phyloP scores from a whole-genome alignment of 2,329 filamentous ascomycete genomes.

The Cercospora janseana region DNA sequence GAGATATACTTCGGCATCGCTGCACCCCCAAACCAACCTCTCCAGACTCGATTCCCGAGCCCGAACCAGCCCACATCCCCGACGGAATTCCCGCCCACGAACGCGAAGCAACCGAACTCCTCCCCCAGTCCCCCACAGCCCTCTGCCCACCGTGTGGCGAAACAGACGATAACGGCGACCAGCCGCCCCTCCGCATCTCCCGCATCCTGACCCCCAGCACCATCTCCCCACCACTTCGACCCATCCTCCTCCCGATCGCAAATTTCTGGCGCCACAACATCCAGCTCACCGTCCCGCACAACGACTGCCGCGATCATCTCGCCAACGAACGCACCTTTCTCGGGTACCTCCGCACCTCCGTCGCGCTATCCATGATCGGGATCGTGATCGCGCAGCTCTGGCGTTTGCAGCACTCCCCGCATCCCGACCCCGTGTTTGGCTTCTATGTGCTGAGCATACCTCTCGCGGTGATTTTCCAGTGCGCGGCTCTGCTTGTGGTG shows the following conservation, averaged over 20 bases:
- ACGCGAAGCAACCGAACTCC: conserved; percentile 38
- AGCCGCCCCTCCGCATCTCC: neutral
- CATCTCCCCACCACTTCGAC: neutral
- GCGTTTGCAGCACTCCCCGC: conserved; percentile 53
- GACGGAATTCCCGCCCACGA: conserved; percentile 29
- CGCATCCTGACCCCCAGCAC: conserved; percentile 14
- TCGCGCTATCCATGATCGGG: conserved; percentile 66
- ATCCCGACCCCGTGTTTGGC: conserved; percentile 50
- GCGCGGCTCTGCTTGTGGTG: conserved; percentile 49
- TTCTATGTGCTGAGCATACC: conserved; percentile 63
- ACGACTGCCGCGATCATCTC: conserved; percentile 55
- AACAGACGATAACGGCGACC: neutral
- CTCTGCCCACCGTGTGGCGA: too few species aligned
- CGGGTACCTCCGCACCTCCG: conserved; percentile 68
- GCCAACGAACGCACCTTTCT: conserved; percentile 74
- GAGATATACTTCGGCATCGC: too few species aligned
- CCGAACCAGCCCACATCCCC: conserved; percentile 28
- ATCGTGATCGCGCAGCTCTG: conserved; percentile 68
- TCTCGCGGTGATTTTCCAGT: conserved; percentile 52
- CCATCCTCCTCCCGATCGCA: conserved; percentile 32
- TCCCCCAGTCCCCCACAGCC: neutral
- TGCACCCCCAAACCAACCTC: too few species aligned
- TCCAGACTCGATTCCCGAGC: conserved; percentile 32
- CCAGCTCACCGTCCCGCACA: conserved; percentile 51
- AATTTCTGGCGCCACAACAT: conserved; percentile 53